Evolutionary conservation across 108 stramenopile genomes (phyloP).

Genomic region (Discostella stelligeroides): DNA sequence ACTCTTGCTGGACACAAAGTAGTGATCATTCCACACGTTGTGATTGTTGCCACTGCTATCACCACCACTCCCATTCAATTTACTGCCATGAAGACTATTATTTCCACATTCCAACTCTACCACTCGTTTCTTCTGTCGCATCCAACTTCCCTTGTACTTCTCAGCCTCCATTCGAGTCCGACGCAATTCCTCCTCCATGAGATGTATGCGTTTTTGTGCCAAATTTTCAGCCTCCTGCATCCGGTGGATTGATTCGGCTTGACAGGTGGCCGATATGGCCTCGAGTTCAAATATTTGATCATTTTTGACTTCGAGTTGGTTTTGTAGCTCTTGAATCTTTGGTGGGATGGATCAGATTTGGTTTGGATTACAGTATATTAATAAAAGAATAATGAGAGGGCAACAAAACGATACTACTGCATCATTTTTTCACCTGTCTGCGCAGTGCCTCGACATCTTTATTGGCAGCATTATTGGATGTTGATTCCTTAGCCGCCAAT

Average conservation of each 20-base stretch:
- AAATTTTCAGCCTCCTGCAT: conserved; percentile 19
- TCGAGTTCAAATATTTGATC: conserved; percentile 36
- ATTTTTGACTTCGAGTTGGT: conserved; percentile 16
- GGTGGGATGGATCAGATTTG: background rate
- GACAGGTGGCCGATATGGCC: conserved; percentile 20
- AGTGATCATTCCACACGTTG: background rate
- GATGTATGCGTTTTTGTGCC: conserved; percentile 18
- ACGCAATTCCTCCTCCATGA: conserved; percentile 40
- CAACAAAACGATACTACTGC: background rate
- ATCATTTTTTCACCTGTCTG: conserved; percentile 12
- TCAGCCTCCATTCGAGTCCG: conserved; percentile 40
- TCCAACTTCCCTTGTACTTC: conserved; percentile 32
- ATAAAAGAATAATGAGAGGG: background rate
- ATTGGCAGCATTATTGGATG: background rate
- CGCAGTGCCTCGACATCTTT: conserved; percentile 12
- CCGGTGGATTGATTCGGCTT: conserved; percentile 14
- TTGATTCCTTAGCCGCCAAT: background rate
- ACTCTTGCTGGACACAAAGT: background rate
- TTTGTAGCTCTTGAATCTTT: conserved; percentile 22
- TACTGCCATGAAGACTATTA: background rate
- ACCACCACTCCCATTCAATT: conserved; percentile 13
- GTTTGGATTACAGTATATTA: background rate
- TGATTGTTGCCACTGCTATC: conserved; percentile 4
- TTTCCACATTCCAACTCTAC: conserved; percentile 17
- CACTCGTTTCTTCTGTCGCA: conserved; percentile 36